Evolutionary conservation across 2,329 filamentous ascomycete species (phyloP), one percentile per base, ranked within the genome.

Genomic region (Chaetothyriales sp.): DNA sequence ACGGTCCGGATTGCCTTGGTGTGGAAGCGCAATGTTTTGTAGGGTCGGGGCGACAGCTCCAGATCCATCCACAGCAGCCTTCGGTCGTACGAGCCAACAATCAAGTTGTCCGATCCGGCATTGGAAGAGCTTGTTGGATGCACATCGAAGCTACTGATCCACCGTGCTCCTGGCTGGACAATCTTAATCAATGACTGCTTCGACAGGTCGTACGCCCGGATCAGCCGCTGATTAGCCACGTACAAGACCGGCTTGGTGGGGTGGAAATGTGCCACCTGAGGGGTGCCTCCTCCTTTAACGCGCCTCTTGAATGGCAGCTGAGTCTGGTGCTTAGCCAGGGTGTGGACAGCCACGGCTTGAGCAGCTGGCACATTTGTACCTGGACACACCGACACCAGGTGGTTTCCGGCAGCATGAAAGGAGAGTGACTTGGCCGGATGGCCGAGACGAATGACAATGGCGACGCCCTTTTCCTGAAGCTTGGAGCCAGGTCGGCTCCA

Each of bases 21-120:
- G 70, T 98, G 92, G 73, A 96, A 98, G 48, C 92, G 80, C 70
- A 98, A 81, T 1, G 90, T 96, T 74, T 95, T 95, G 74, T 94
- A 96, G 0, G 92, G 92, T 47, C 86, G 80, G 56, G 78, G 82
- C 0, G 86, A 92, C 36, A 98, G 79, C 59, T 98, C 92, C 49
- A 96, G 76, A 69, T 98, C 92, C 70, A 96, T 92, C 92, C 92
- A 98, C 28, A 98, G 75, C 2, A 98, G 75, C 46, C 90, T 81
- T 58, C 89, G 82, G 70, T 98, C 92, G 69, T 96, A 98, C 0
- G 88, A 92, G 44, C 89, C 88, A 9, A 95, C 86, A 53, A 96
- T 86, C 50, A 98, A 69, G 64, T 98, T 95, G 69, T 95, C 89
- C 45, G 92, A 92, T 18, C 85, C 85, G 1, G 89, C 81, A 64